These are phyloP conservation scores for Trichoderma sp. DNA, from an alignment of 2,329 filamentous ascomycete species.

Conservation along the genomic window DNA sequence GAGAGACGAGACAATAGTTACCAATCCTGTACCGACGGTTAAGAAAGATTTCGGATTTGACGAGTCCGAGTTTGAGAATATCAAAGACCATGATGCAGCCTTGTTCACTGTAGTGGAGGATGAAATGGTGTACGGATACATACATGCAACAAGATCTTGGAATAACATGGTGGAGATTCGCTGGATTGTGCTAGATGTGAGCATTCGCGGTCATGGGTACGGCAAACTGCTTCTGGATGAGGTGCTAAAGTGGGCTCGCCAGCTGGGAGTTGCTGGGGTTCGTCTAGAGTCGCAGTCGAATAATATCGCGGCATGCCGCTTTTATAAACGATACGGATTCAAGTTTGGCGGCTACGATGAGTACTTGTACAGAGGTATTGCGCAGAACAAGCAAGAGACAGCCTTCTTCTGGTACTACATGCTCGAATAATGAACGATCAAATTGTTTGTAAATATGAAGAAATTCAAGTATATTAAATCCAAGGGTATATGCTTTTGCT, in stretches of 20 bases:
- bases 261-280: slow-evolving; percentile 22
- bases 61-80: slow-evolving; percentile 15
- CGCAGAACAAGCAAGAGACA: slow-evolving; percentile 22
- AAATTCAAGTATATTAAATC: neutral
- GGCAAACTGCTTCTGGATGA: slow-evolving; percentile 23
- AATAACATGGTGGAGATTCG: slow-evolving; percentile 29
- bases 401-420: slow-evolving; percentile 29
- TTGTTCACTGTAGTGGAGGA: neutral
- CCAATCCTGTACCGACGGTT: neutral
- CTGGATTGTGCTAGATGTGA: slow-evolving; percentile 27
- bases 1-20: slow-evolving; percentile 14
- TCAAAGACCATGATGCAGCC: neutral
- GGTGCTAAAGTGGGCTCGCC: slow-evolving; percentile 26
- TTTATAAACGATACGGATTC: slow-evolving; percentile 28
- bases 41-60: slow-evolving; percentile 21
- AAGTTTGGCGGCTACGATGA: slow-evolving; percentile 29
- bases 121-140: slow-evolving; percentile 25
- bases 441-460: neutral
- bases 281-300: slow-evolving; percentile 28
- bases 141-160: slow-evolving; percentile 26
- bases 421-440: neutral
- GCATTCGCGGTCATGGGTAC: slow-evolving; percentile 25
- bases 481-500: slow-evolving; percentile 11
- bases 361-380: slow-evolving; percentile 26
- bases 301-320: slow-evolving; percentile 27